phyloP scores from a whole-genome alignment of 371 early-diverging fungal genomes.

The Mycotypha africana region DNA sequence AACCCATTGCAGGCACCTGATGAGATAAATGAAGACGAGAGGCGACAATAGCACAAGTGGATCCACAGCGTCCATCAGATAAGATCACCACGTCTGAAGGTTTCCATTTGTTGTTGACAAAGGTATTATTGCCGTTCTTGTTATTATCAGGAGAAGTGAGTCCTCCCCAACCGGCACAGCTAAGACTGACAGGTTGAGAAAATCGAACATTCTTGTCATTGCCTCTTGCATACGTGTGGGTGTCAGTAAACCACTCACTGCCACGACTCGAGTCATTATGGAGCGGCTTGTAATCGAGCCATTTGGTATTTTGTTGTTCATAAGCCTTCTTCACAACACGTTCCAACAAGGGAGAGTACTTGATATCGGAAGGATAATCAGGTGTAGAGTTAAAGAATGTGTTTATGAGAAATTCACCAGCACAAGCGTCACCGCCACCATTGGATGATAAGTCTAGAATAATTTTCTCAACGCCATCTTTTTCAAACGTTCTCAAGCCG shows the following conservation, averaged over 20 bases:
- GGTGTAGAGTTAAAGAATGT: constrained; percentile 40
- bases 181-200: constrained; percentile 30
- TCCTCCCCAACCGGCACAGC: constrained; percentile 19
- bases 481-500: constrained; percentile 33
- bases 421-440: constrained; percentile 50
- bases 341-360: constrained; percentile 38
- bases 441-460: constrained; percentile 44
- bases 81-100: constrained; percentile 33
- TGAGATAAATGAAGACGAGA: constrained; percentile 46
- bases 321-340: constrained; percentile 37
- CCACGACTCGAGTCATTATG: constrained; percentile 8
- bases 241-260: constrained; percentile 30
- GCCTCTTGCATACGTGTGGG: constrained; percentile 30
- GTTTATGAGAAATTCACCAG: constrained; percentile 45
- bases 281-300: constrained; percentile 42
- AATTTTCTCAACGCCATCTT: constrained; percentile 37
- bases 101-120: constrained; percentile 31
- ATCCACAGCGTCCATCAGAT: constrained; percentile 47
- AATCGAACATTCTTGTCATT: constrained; percentile 21
- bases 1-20: constrained; percentile 45
- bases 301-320: constrained; percentile 31
- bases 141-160: too few relatives aligned
- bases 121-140: constrained; percentile 21
- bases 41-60: constrained; percentile 48
- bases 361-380: constrained; percentile 42